Evolutionary conservation across 495 filamentous ascomycete genomes (phyloP).

Genomic region (Neurospora hispaniola): DNA sequence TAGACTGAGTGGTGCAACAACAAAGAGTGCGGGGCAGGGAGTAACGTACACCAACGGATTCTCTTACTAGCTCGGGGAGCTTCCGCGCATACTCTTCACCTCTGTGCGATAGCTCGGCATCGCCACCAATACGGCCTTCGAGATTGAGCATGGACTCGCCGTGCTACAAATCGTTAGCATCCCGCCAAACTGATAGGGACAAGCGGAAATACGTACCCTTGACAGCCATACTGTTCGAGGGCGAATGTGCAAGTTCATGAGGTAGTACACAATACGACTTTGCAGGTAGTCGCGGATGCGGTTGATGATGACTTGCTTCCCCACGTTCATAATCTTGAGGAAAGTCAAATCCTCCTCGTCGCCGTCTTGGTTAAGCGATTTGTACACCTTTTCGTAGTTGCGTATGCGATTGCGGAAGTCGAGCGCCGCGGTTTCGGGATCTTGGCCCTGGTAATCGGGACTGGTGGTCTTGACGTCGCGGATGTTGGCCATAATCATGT

Average conservation of each 20-base stretch:
- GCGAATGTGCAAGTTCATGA: conserved; percentile 96
- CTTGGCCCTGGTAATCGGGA: conserved; percentile 88
- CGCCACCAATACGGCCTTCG: conserved; percentile 78
- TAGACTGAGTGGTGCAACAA: conserved; percentile 4
- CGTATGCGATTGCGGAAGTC: conserved; percentile 92
- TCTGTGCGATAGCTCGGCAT: conserved; percentile 75
- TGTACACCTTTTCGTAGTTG: conserved; percentile 93
- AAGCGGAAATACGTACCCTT: conserved; percentile 47
- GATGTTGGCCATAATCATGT: conserved; percentile 93
- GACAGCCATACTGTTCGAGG: conserved; percentile 97
- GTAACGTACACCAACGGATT: conserved; percentile 59
- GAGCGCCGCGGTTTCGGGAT: conserved; percentile 76
- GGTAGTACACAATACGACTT: conserved; percentile 90
- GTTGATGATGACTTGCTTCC: conserved; percentile 91
- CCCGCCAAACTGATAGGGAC: neutral
- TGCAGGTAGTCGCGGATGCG: conserved; percentile 94
- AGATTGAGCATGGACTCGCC: conserved; percentile 92
- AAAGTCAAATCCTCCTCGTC: conserved; percentile 81
- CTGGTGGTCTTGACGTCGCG: conserved; percentile 94
- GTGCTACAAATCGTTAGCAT: conserved; percentile 46
- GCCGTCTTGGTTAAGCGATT: conserved; percentile 67
- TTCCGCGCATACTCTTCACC: conserved; percentile 77
- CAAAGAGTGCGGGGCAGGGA: neutral
- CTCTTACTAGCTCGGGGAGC: conserved; percentile 67
- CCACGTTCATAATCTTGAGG: conserved; percentile 94